Conservation (phyloP, 2,329 filamentous ascomycete genomes). For the Plenodomus biglobosus region DNA sequence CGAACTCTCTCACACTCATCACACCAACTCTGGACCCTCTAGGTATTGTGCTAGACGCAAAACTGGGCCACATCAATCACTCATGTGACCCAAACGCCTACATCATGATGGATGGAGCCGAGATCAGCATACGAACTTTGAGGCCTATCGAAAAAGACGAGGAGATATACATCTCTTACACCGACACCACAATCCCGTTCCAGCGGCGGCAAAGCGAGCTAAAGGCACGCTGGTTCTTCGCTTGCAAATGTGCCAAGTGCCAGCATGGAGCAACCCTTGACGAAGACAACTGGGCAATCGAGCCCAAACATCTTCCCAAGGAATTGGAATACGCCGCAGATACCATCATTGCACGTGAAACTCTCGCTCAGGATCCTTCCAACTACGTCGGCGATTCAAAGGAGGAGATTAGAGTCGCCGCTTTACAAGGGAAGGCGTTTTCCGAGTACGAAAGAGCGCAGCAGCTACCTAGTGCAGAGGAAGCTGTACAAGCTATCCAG, state of each 20-base stretch:
- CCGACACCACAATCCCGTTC: constrained; percentile 58
- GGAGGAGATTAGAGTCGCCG: constrained; percentile 19
- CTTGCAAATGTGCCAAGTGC: constrained; percentile 59
- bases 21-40: constrained; percentile 59
- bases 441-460: constrained; percentile 29
- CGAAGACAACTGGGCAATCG: constrained; percentile 48
- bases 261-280: constrained; percentile 33
- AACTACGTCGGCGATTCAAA: constrained; percentile 28
- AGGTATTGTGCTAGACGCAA: constrained; percentile 61
- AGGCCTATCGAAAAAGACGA: constrained; percentile 56
- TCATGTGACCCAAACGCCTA: constrained; percentile 63
- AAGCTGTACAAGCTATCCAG: constrained; percentile 42
- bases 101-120: constrained; percentile 58
- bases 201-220: constrained; percentile 57
- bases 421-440: constrained; percentile 31
- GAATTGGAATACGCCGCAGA: constrained; percentile 27
- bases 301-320: constrained; percentile 29
- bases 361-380: constrained; percentile 18
- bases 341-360: constrained; percentile 16
- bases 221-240: constrained; percentile 59
- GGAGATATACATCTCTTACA: constrained; percentile 64
- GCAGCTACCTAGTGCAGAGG: constrained; percentile 20
- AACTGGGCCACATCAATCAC: constrained; percentile 60
- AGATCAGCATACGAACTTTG: constrained; percentile 55
- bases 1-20: constrained; percentile 61